Evolutionary conservation across 164 flowering plant species (phyloP), one percentile per base, ranked within the genome.

Genomic region (Aristolochia contorta): DNA sequence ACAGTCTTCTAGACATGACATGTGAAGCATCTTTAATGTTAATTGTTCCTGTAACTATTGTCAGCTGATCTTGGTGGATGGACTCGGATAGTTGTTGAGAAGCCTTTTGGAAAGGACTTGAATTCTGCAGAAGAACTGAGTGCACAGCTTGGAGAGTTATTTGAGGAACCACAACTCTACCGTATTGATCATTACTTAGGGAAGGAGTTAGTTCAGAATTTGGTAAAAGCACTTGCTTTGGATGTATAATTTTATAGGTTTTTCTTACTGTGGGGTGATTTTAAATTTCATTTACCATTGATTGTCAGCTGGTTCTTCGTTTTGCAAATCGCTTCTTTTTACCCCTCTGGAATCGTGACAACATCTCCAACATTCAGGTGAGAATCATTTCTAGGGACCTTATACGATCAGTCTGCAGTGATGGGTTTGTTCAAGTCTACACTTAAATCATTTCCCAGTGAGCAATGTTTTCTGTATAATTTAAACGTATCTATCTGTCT

Each of bases 141-240:
- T 68, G 8, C 82, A 46, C 89, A 94, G 61, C 91, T 94, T 54
- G 99, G 99, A 58, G 86, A 83, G 69, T 73, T 94, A 57, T 94
- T 94, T 74, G 89, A 85, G 8, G 99, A 94, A 63, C 78, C 81
- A 62, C 95, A 93, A 63, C 81, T 93, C 55, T 93, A 93, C 65
- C 97, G 99, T 64, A 93, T 93, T 68, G 99, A 94, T 82, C 99
- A 94, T 78, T 94, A 94, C 67, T 66, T 94, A 75, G 99, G 99
- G 63, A 94, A 94, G 73, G 99, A 94, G 66, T 77, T 94, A 70
- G 99, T 94, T 73, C 99, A 94, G 71, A 94, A 94, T 75, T 59
- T 93, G 96, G 99, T 93, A 90, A 37, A 74, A 47, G 30, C 30
- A 45, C 12, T n/a, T 41, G 30, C n/a, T 14, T 19, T 9, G 47